These are phyloP conservation scores for Candida awuae DNA, from an alignment of 805 yeast genomes.

Conservation along the genomic window DNA sequence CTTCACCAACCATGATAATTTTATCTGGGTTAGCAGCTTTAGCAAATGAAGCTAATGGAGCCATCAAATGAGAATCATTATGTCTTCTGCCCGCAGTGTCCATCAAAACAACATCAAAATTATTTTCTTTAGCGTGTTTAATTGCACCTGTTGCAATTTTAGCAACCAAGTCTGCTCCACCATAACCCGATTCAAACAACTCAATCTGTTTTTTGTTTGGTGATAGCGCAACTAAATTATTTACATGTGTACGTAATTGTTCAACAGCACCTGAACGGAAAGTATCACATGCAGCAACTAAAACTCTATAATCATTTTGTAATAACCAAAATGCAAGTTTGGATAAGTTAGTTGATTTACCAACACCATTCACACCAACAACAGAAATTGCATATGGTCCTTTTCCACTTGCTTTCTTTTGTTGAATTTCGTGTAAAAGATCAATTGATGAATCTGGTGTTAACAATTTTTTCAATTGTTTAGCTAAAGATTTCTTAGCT, in stretches of 20 bases:
- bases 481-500: constrained; percentile 55
- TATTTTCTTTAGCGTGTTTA: constrained; percentile 58
- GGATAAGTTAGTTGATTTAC: constrained; percentile 91
- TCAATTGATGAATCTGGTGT: constrained; percentile 92
- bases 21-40: constrained; percentile 93
- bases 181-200: constrained; percentile 89
- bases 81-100: constrained; percentile 98
- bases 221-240: constrained; percentile 65
- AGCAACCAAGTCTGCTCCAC: constrained; percentile 91
- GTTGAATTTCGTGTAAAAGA: constrained; percentile 70
- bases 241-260: constrained; percentile 89
- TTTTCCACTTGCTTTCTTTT: constrained; percentile 29
- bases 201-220: constrained; percentile 46
- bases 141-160: constrained; percentile 89
- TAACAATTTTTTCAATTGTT: constrained; percentile 60
- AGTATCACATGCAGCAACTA: constrained; percentile 96
- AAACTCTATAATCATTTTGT: constrained; percentile 78
- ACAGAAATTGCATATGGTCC: constrained; percentile 92
- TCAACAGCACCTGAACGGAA: constrained; percentile 99
- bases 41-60: constrained; percentile 90
- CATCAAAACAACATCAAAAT: constrained; percentile 79
- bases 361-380: constrained; percentile 97
- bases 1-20: constrained; percentile 98
- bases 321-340: constrained; percentile 92
- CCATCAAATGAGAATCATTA: constrained; percentile 89